Base-by-base conservation (phyloP, 2,329 filamentous ascomycete species). In the Neoscytalidium dimidiatum region DNA sequence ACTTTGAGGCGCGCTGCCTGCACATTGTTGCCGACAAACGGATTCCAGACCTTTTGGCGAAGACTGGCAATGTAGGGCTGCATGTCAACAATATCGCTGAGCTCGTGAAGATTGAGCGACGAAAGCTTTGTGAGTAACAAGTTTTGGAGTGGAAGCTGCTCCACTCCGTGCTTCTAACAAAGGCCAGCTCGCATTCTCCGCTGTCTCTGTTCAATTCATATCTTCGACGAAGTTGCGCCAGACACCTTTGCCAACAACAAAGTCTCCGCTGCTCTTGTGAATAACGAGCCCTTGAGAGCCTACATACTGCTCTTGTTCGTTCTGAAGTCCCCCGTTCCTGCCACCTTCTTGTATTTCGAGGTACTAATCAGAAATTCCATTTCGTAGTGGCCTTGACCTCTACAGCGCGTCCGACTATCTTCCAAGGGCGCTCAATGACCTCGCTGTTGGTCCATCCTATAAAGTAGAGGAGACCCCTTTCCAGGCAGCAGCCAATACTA, bases 221-320 rank as follows among this genome's bases (percentile, higher is more conserved):
- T 79, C 46, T 78, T 79, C 66, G 33, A 67, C 21, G 73, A 78
- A 63, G 61, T 69, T 0, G 65, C 62, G 0, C 68, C 71, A 29
- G 73, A 78, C 48, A 52, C 66, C 4, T 79, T 77, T 66, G 70
- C 72, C 35, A 79, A 79, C 61, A 79, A 79, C 66, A 41, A 52
- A n/a, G 74, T 79, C n/a, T 78, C 77, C 4, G 66, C 67, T 35
- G 70, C 74, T 0, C 64, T 79, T 7, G 74, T 78, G 1, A 60
- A 66, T 5, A 79, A 79, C 56, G 75, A 78, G 56, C 72, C 70
- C 2, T 66, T 79, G 2, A 69, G 76, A 4, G 74, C 77, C 26
- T 79, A 78, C 61, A 69, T 78, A 19, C 58, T 76, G 48, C 57
- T 75, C 17, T 76, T 76, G 75, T 77, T 67, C 64, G 73, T n/a